These are phyloP conservation scores for Bullera alba DNA, from an alignment of 768 basidiomycete genomes.

Conservation along the genomic window DNA sequence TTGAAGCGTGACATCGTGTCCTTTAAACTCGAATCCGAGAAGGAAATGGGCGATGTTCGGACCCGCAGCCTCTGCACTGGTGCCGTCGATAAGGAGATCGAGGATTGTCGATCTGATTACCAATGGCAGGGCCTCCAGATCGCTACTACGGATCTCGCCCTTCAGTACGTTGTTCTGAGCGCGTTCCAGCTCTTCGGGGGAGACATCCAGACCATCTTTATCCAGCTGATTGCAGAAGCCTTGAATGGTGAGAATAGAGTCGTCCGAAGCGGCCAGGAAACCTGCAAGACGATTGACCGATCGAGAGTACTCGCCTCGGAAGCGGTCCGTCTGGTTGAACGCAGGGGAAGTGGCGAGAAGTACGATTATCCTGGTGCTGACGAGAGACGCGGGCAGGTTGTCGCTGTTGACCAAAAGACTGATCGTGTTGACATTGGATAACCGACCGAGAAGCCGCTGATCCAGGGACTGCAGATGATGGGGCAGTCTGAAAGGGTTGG, in stretches of 20 bases:
- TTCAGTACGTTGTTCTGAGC: slow-evolving; percentile 11
- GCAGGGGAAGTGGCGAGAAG: slow-evolving; percentile 60
- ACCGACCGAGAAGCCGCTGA: slow-evolving; percentile 36
- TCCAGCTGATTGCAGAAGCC: slow-evolving; percentile 67
- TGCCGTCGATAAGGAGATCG: slow-evolving; percentile 72
- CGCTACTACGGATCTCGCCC: slow-evolving; percentile 4
- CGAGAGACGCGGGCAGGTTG: slow-evolving; percentile 63
- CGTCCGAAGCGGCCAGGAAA: slow-evolving; percentile 68
- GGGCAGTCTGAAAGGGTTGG: slow-evolving; percentile 50
- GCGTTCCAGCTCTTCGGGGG: slow-evolving; percentile 50
- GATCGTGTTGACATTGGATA: slow-evolving; percentile 67
- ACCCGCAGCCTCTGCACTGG: slow-evolving; percentile 56
- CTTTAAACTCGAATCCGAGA: slow-evolving; percentile 58
- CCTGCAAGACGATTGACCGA: slow-evolving; percentile 63
- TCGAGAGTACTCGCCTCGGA: slow-evolving; percentile 42
- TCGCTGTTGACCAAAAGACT: slow-evolving; percentile 67
- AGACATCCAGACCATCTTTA: slow-evolving; percentile 60
- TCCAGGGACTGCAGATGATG: slow-evolving; percentile 26
- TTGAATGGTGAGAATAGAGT: slow-evolving; percentile 75
- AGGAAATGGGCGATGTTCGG: slow-evolving; percentile 86
- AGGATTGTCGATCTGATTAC: slow-evolving; percentile 69
- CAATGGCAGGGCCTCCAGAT: slow-evolving; percentile 49
- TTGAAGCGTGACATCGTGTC: slow-evolving; percentile 53
- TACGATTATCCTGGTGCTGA: slow-evolving; percentile 70
- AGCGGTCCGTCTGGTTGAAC: slow-evolving; percentile 49